These are phyloP conservation scores for Proliferodiscus dingleyae DNA, from an alignment of 2,329 filamentous ascomycete species.

Conservation along the genomic window DNA sequence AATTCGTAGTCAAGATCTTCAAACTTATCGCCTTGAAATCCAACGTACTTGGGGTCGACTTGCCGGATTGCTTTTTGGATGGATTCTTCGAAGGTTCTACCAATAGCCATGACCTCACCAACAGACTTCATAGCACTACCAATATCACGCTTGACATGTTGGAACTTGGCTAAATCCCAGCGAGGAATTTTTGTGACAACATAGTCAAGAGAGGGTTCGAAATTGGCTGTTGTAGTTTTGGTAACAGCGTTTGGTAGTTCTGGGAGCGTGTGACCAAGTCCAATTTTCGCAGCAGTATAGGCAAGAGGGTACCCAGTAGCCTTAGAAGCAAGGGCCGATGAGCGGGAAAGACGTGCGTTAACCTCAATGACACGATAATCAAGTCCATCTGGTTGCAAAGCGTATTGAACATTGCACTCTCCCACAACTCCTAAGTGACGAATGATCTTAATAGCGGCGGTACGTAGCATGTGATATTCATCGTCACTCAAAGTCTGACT, in stretches of 20 bases:
- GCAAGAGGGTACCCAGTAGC: slow-evolving; percentile 96
- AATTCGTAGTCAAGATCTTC: slow-evolving; percentile 88
- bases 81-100: slow-evolving; percentile 95
- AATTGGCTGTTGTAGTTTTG: slow-evolving; percentile 98
- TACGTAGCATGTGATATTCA: slow-evolving; percentile 99
- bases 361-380: slow-evolving; percentile 99
- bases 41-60: slow-evolving; percentile 86
- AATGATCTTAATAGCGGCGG: slow-evolving; percentile 96
- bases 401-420: slow-evolving; percentile 98
- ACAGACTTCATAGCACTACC: slow-evolving; percentile 99
- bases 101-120: slow-evolving; percentile 98
- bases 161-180: slow-evolving; percentile 98
- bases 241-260: slow-evolving; percentile 97
- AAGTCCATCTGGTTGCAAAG: slow-evolving; percentile 89
- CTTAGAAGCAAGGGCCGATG: slow-evolving; percentile 94
- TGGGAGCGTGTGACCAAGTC: slow-evolving; percentile 88
- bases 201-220: slow-evolving; percentile 95
- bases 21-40: slow-evolving; percentile 94
- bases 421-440: slow-evolving; percentile 94
- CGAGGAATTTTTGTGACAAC: slow-evolving; percentile 98
- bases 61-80: slow-evolving; percentile 98
- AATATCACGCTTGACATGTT: slow-evolving; percentile 96
- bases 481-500: slow-evolving; percentile 96
- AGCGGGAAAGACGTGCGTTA: slow-evolving; percentile 96
- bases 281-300: slow-evolving; percentile 97